Conservation (phyloP, 129 eudicot genomes). For the Heracleum sosnowskyi region DNA sequence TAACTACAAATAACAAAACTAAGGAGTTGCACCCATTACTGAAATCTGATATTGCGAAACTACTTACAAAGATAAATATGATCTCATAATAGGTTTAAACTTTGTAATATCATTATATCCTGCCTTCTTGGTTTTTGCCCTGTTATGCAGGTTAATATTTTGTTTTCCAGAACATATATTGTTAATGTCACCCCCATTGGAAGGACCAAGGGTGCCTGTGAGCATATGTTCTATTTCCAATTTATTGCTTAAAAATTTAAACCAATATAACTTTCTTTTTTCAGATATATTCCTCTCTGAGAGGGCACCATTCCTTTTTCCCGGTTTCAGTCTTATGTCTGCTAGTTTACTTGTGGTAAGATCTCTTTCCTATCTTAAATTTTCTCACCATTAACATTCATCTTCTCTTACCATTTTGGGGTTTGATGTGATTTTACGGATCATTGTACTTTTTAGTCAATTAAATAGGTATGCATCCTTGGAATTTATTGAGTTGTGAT, state of each 20-base stretch:
- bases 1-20: no score
- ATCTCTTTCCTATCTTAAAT: background rate
- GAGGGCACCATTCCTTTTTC: conserved; percentile 69
- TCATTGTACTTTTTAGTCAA: background rate
- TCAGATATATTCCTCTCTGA: conserved; percentile 76
- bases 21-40: no score
- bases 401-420: background rate
- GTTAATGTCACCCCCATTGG: no score
- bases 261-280: background rate
- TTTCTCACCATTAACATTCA: no score
- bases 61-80: background rate
- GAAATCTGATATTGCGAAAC: no score
- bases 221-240: conserved; percentile 64
- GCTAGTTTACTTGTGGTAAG: conserved; percentile 48
- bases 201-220: conserved; percentile 83
- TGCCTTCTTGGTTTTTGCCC: no score
- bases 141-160: background rate
- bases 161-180: background rate
- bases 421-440: background rate
- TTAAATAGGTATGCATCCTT: background rate
- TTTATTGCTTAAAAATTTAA: no score
- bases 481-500: no score
- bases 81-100: no score
- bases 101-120: no score
- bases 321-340: conserved; percentile 76